These are phyloP conservation scores for Heterobasidion occidentale DNA, from an alignment of 1,284 basidiomycete species.

Conservation along the genomic window DNA sequence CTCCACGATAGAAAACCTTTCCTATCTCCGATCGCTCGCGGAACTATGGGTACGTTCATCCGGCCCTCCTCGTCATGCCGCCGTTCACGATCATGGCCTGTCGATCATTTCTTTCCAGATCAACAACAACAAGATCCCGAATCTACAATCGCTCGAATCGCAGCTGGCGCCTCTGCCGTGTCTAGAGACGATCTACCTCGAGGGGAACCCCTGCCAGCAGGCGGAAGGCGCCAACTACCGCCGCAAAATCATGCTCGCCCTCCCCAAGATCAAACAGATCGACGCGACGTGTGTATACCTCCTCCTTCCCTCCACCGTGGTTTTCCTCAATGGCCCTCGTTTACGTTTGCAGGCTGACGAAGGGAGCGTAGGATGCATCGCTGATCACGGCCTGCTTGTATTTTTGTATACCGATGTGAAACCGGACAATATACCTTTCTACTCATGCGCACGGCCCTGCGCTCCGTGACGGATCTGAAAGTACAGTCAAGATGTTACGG, in stretches of 20 bases:
- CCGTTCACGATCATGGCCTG: neutral
- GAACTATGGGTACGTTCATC: constrained; percentile 82
- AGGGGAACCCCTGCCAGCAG: constrained; percentile 88
- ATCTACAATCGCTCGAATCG: constrained; percentile 59
- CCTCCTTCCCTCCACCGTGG: neutral
- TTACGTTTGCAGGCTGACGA: neutral
- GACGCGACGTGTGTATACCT: constrained; percentile 78
- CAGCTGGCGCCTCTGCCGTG: constrained; percentile 64
- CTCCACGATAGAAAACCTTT: constrained; percentile 69
- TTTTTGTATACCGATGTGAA: too few species aligned
- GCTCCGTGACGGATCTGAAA: too few species aligned
- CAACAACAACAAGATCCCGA: constrained; percentile 79
- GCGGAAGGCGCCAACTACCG: constrained; percentile 77
- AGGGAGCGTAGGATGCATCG: neutral
- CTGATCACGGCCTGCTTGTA: neutral
- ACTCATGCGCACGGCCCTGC: too few species aligned
- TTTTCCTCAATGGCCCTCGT: neutral
- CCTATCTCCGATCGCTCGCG: constrained; percentile 70
- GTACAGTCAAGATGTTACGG: too few species aligned
- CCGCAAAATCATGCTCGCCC: constrained; percentile 81
- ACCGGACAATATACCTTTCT: too few species aligned
- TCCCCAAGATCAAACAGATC: constrained; percentile 89
- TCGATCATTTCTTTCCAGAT: constrained; percentile 42
- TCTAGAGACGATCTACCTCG: constrained; percentile 89
- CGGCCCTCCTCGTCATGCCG: neutral